Evolutionary conservation across 2,329 filamentous ascomycete species (phyloP).

Genomic region (Fusarium nurragi): DNA sequence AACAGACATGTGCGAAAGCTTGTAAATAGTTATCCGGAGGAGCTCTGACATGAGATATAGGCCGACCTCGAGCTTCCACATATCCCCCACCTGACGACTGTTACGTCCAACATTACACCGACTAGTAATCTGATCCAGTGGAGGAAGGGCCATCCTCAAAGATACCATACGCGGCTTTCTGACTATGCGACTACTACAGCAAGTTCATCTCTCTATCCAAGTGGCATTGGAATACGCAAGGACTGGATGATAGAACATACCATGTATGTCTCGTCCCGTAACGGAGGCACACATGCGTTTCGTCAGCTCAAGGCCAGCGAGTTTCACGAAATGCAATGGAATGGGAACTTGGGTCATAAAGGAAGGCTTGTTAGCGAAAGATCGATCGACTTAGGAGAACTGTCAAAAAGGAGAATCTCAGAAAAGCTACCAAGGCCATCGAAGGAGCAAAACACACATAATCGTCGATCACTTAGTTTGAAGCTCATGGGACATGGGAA

Average conservation of each 20-base stretch:
- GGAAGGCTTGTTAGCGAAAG: conserved; percentile 51
- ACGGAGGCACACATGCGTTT: conserved; percentile 51
- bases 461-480: conserved; percentile 1
- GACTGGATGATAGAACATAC: conserved; percentile 57
- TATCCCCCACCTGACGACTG: conserved; percentile 58
- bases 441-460: background rate
- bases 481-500: conserved; percentile 1
- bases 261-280: conserved; percentile 53
- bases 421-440: background rate
- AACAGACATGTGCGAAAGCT: conserved; percentile 52
- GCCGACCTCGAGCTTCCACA: conserved; percentile 57
- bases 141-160: conserved; percentile 50
- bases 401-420: conserved; percentile 1
- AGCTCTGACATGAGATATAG: conserved; percentile 41
- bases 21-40: background rate
- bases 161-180: conserved; percentile 54
- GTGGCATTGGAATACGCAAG: conserved; percentile 51
- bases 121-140: conserved; percentile 51
- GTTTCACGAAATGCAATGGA: conserved; percentile 56
- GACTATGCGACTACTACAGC: conserved; percentile 45
- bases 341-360: conserved; percentile 36
- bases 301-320: conserved; percentile 51
- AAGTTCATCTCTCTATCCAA: conserved; percentile 23
- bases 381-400: conserved; percentile 30
- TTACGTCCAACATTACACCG: conserved; percentile 54